These are phyloP conservation scores for Tribonema minus DNA, from an alignment of 108 stramenopile species.

Conservation along the genomic window DNA sequence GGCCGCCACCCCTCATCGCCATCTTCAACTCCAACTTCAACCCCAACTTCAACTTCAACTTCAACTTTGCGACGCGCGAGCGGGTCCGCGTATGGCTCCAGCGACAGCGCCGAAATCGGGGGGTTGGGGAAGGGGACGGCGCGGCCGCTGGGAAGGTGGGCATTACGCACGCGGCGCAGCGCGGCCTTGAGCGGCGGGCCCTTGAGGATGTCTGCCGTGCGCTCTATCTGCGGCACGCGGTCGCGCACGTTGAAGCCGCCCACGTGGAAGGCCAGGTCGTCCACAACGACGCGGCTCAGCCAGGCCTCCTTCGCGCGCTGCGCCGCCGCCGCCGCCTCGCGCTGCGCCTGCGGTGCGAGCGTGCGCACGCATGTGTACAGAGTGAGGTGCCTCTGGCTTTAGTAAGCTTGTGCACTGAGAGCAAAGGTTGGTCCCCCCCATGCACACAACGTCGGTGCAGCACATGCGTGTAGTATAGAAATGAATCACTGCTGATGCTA, in stretches of 20 bases:
- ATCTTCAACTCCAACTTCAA: not conserved
- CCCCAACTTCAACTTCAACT: slow-evolving; percentile 41
- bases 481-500: no score
- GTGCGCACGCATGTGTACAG: not conserved
- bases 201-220: slow-evolving; percentile 42
- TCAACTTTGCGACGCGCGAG: no score
- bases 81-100: slow-evolving; percentile 31
- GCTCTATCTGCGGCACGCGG: slow-evolving; percentile 44
- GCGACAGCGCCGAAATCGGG: slow-evolving; percentile 30
- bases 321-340: no score
- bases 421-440: not conserved
- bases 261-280: slow-evolving; percentile 51
- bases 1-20: slow-evolving; percentile 21
- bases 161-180: slow-evolving; percentile 48
- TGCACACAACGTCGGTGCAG: not conserved
- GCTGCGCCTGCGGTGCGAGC: not conserved
- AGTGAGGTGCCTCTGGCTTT: not conserved
- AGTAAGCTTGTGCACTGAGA: not conserved
- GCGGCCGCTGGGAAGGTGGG: slow-evolving; percentile 43
- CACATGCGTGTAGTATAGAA: not conserved
- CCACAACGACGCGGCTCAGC: slow-evolving; percentile 51
- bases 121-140: slow-evolving; percentile 21
- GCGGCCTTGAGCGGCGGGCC: slow-evolving; percentile 8
- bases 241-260: slow-evolving; percentile 52
- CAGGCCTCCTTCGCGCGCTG: no score